phyloP scores from a whole-genome alignment of 164 flowering plant genomes.

The Berberis vulgaris region DNA sequence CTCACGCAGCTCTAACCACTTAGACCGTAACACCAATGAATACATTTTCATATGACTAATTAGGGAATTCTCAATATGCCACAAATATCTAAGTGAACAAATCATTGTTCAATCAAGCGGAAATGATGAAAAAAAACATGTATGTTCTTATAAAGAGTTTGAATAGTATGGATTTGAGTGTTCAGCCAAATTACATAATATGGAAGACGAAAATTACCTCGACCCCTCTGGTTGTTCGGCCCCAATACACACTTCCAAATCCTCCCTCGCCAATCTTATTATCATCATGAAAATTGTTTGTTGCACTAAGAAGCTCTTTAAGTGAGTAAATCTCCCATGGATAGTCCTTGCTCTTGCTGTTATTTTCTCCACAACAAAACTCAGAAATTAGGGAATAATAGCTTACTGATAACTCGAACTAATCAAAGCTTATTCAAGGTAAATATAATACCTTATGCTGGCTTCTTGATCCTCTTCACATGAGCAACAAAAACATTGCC shows the following conservation, averaged over 20 bases:
- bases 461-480: conserved; percentile 12
- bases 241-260: conserved; percentile 77
- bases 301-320: conserved; percentile 59
- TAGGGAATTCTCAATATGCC: too few species aligned
- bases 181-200: too few species aligned
- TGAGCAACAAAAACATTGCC: conserved; percentile 26
- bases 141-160: too few species aligned
- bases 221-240: conserved; percentile 51
- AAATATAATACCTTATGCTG: conserved; percentile 17
- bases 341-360: conserved; percentile 28
- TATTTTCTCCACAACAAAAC: conserved; percentile 13
- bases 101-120: too few species aligned
- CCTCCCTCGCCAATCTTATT: conserved; percentile 82
- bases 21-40: too few species aligned
- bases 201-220: conserved; percentile 29
- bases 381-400: neutral
- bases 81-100: too few species aligned
- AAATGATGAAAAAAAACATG: too few species aligned
- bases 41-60: too few species aligned
- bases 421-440: neutral
- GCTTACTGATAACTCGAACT: neutral
- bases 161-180: too few species aligned
- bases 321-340: conserved; percentile 63
- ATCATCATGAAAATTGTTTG: conserved; percentile 56
- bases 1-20: too few species aligned